These are phyloP conservation scores for Geranium incanum DNA, from an alignment of 441 rosid species.

Conservation along the genomic window DNA sequence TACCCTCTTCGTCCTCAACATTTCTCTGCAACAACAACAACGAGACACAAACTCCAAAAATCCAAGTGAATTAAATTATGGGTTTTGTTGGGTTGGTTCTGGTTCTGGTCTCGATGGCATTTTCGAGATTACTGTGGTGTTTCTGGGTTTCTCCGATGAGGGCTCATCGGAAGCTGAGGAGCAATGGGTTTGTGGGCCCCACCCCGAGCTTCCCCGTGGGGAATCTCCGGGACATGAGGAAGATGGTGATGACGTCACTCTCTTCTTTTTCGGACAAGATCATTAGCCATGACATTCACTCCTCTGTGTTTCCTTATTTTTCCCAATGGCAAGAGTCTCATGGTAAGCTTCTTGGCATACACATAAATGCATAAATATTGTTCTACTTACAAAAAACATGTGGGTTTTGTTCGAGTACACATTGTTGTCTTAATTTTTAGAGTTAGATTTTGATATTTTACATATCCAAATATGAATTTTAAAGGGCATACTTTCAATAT, in stretches of 20 bases:
- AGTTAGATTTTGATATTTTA: too few species aligned
- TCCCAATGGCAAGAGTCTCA: constrained; percentile 67
- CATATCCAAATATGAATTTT: too few species aligned
- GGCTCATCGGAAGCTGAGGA: constrained; percentile 46
- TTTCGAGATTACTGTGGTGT: constrained; percentile 34
- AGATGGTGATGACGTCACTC: constrained; percentile 21
- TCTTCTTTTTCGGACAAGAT: constrained; percentile 19
- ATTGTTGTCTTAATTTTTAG: too few species aligned
- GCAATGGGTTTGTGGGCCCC: constrained; percentile 69
- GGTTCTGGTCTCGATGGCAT: background rate
- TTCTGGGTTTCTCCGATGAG: constrained; percentile 58
- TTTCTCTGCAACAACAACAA: too few species aligned
- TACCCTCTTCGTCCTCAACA: background rate
- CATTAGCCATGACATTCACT: constrained; percentile 66
- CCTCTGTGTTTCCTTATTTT: constrained; percentile 67
- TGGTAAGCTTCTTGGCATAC: constrained; percentile 31
- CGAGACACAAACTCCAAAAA: background rate
- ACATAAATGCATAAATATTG: too few species aligned
- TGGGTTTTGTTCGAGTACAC: too few species aligned
- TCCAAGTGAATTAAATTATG: background rate
- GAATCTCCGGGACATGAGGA: constrained; percentile 54
- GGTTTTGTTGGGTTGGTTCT: background rate
- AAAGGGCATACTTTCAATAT: too few species aligned
- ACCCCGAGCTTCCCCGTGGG: constrained; percentile 70
- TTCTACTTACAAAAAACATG: background rate